Evolutionary conservation across 2,329 filamentous ascomycete species (phyloP), one percentile per base, ranked within the genome.

Genomic region (Malbranchea zuffiana): DNA sequence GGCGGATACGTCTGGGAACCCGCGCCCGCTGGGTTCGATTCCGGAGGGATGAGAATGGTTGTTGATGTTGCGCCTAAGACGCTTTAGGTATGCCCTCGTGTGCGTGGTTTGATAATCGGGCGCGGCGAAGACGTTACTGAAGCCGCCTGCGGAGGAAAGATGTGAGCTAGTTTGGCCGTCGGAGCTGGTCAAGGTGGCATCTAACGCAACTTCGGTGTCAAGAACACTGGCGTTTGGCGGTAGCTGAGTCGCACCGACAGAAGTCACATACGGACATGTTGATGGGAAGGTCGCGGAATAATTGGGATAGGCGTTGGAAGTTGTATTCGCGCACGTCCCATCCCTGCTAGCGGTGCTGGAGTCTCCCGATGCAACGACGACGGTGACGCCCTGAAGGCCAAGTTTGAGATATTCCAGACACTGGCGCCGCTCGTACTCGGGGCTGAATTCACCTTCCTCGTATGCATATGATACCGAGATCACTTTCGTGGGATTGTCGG

Each of bases 381-480:
- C 63, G 0, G 75, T 74, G n/a, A 82, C 72, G 24, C 80, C 80
- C 6, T 78, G 72, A 1, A 72, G 67, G 12, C 75, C 77, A 3
- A 84, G 69, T 41, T 78, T 72, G 6, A 70, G 73, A 43, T 79
- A 75, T 27, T 75, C 60, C 21, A 67, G 67, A 57, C 81, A 81
- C 16, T 74, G 74, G 69, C 39, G 71, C 65, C 70, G 63, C 6
- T 74, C 69, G 51, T 82, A 82, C 3, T 65, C 60, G 13, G 59
- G 56, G 0, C 77, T 75, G 0, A 82, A 62, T 3, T 66, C 69
- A 52, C 67, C 74, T 54, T 84, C 80, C 30, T 77, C 67, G 47
- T 81, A 76, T 16, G 75, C 78, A 50, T 83, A 84, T 0, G 78
- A 82, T n/a, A 75, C 79, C 25, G 69, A 71, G 25, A 84, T 65